A percentile compares a stretch with the other conserved stretches of the same genome.
phyloP scores from a whole-genome alignment of 179 eudicot genomes.

The Spinacia oleracea region DNA sequence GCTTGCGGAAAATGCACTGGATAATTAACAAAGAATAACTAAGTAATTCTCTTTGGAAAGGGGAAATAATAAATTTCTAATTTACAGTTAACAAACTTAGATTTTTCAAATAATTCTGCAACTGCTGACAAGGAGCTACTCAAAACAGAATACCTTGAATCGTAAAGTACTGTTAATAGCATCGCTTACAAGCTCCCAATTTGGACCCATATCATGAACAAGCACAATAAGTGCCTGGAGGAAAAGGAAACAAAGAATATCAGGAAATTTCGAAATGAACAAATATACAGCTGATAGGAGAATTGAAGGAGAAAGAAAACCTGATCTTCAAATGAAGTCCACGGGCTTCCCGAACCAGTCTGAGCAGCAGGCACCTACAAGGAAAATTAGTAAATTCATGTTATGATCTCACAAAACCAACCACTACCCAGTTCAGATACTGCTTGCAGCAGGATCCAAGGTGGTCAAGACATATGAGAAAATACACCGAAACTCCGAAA shows the following conservation, averaged over 20 bases:
- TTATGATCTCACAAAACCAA: not conserved
- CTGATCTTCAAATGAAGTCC: conserved; percentile 96
- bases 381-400: conserved; percentile 22
- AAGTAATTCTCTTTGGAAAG: conserved; percentile 15
- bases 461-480: not conserved
- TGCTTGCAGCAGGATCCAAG: not conserved
- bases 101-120: not conserved
- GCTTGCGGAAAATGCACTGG: conserved; percentile 79
- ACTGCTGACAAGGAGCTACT: not conserved
- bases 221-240: conserved; percentile 94
- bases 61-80: not conserved
- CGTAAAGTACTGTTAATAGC: conserved; percentile 81
- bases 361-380: conserved; percentile 66
- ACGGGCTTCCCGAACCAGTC: conserved; percentile 70
- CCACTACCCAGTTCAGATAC: not conserved
- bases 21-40: conserved; percentile 16
- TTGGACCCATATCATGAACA: conserved; percentile 97
- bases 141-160: conserved; percentile 60
- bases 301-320: conserved; percentile 32
- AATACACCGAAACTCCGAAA: not conserved
- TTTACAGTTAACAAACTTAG: not conserved
- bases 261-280: conserved; percentile 21
- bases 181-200: conserved; percentile 97
- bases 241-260: conserved; percentile 14
- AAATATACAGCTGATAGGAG: not conserved